Evolutionary conservation across 768 basidiomycete genomes (phyloP).

Genomic region (Suillus brevipes): DNA sequence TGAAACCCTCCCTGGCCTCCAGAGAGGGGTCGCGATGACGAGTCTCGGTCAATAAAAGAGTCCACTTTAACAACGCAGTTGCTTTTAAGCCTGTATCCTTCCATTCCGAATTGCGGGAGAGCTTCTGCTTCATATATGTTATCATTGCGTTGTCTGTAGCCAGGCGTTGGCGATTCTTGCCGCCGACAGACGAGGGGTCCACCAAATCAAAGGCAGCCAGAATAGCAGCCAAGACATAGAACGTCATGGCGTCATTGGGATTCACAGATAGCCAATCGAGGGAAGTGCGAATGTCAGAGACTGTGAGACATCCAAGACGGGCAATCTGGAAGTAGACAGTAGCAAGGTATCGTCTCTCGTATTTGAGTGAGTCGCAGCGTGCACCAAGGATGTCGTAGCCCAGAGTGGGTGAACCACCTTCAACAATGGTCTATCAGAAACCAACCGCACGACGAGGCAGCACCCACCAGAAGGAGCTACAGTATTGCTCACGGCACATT

Average conservation of each 20-base stretch:
- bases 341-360: constrained; percentile 70
- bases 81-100: constrained; percentile 71
- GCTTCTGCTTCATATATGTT: constrained; percentile 58
- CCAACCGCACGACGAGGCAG: constrained; percentile 29
- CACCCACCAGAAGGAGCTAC: constrained; percentile 56
- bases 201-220: constrained; percentile 68
- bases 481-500: constrained; percentile 61
- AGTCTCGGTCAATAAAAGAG: constrained; percentile 77
- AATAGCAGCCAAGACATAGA: constrained; percentile 65
- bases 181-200: constrained; percentile 50
- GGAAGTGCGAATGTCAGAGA: constrained; percentile 59
- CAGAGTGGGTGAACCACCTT: constrained; percentile 48
- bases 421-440: background rate
- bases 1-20: constrained; percentile 64
- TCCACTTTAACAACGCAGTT: constrained; percentile 80
- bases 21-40: constrained; percentile 67
- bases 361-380: constrained; percentile 70
- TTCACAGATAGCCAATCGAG: constrained; percentile 72
- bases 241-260: constrained; percentile 66
- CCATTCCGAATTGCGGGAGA: constrained; percentile 59
- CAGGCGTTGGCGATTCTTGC: constrained; percentile 46
- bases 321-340: constrained; percentile 63
- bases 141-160: constrained; percentile 49
- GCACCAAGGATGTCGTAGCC: constrained; percentile 68
- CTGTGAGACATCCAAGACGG: constrained; percentile 59